A percentile compares a stretch with the other conserved stretches of the same genome.
phyloP scores from a whole-genome alignment of 2,329 filamentous ascomycete species.

The Sporothrix pseudoabietina region DNA sequence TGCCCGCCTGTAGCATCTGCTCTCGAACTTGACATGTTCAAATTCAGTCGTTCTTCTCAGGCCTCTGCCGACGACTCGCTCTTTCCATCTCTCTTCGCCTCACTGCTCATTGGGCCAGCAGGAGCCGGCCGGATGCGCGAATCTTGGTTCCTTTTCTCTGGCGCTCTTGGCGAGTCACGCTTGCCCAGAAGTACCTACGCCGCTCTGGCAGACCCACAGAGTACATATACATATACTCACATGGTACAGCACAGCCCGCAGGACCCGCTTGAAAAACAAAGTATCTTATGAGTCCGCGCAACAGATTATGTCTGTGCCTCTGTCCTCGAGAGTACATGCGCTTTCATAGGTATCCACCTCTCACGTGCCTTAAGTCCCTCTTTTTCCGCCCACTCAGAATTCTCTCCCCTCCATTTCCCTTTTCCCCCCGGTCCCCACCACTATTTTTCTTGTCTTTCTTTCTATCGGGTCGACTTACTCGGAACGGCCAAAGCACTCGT shows the following conservation, averaged over 20 bases:
- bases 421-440: not conserved
- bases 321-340: not conserved
- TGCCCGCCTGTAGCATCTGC: not conserved
- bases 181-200: not conserved
- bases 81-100: slow-evolving; percentile 1
- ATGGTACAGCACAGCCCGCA: not conserved
- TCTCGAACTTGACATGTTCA: not conserved
- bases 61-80: not conserved
- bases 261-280: not conserved
- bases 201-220: not conserved
- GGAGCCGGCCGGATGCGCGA: not conserved
- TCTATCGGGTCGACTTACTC: slow-evolving; percentile 26
- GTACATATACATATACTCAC: no score
- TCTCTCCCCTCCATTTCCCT: not conserved
- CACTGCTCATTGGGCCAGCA: slow-evolving; percentile 19
- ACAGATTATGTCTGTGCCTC: not conserved
- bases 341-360: not conserved
- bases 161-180: slow-evolving; percentile 10
- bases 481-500: slow-evolving; percentile 11
- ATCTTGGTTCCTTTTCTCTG: not conserved
- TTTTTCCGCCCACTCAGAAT: not conserved
- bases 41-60: not conserved
- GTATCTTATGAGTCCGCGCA: not conserved
- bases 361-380: slow-evolving; percentile 18
- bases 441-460: not conserved